Conservation (phyloP, 495 filamentous ascomycete genomes). For the Aspergillus incahuasiensis region DNA sequence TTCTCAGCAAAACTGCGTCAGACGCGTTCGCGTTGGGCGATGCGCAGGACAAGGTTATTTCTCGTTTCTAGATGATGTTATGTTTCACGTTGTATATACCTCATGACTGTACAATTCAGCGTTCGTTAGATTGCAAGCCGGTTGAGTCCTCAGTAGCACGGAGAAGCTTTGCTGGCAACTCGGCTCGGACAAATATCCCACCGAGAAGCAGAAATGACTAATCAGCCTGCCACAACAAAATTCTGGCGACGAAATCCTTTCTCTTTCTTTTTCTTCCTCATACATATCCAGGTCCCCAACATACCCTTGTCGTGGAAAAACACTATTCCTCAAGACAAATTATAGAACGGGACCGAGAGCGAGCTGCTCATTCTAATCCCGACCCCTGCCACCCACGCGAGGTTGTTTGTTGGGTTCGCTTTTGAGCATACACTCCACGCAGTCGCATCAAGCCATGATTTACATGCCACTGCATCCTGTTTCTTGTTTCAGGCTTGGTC, state of each 20-base stretch:
- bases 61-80: constrained; percentile 45
- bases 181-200: not conserved
- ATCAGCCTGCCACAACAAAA: not conserved
- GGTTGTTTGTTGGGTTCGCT: constrained; percentile 45
- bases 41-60: constrained; percentile 63
- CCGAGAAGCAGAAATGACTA: not conserved
- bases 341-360: constrained; percentile 46
- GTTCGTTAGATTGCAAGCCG: not conserved
- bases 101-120: constrained; percentile 10
- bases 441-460: not conserved
- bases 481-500: not conserved
- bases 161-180: not conserved
- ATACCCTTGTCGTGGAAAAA: constrained; percentile 43
- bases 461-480: not conserved
- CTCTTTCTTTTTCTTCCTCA: constrained; percentile 22
- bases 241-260: not conserved
- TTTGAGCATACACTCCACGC: constrained; percentile 38
- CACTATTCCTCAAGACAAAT: constrained; percentile 35
- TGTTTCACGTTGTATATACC: not conserved
- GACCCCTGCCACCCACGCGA: constrained; percentile 31
- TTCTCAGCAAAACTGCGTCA: constrained; percentile 63
- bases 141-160: not conserved
- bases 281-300: constrained; percentile 40
- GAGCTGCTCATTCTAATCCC: constrained; percentile 47
- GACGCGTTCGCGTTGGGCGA: constrained; percentile 74